phyloP scores from a whole-genome alignment of 176 grass and related monocot species.

The Lolium perenne region DNA sequence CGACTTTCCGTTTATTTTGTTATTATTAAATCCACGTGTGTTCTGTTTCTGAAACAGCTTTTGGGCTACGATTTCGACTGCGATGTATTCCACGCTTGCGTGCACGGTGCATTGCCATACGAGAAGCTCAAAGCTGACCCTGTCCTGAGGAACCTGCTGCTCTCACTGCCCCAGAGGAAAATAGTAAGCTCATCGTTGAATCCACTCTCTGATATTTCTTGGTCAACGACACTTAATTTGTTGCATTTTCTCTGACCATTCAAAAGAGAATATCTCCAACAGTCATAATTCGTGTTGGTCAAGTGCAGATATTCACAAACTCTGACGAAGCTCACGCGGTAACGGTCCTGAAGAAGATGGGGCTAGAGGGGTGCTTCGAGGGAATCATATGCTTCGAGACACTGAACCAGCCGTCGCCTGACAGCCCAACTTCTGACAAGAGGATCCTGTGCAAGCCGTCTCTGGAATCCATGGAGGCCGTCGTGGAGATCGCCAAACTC shows the following conservation, averaged over 20 bases:
- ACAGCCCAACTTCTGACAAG: background rate
- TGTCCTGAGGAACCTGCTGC: constrained; percentile 70
- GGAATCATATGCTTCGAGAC: constrained; percentile 97
- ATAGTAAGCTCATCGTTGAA: constrained; percentile 46
- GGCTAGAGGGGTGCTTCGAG: constrained; percentile 89
- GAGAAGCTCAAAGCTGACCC: constrained; percentile 81
- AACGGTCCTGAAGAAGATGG: constrained; percentile 66
- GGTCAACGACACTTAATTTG: too few species aligned
- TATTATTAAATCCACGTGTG: too few species aligned
- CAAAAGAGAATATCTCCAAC: background rate
- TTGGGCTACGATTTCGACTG: constrained; percentile 78
- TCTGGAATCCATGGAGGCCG: constrained; percentile 86
- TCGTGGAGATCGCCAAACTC: constrained; percentile 70
- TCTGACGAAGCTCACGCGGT: constrained; percentile 75
- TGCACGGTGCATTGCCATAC: constrained; percentile 83
- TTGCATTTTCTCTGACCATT: too few species aligned
- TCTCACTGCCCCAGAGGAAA: constrained; percentile 88
- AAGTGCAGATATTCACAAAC: constrained; percentile 86
- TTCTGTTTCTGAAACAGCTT: constrained; percentile 8
- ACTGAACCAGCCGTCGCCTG: constrained; percentile 49
- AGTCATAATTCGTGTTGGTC: background rate
- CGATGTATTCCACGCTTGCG: constrained; percentile 81
- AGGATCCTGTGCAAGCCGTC: constrained; percentile 88
- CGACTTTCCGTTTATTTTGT: too few species aligned
- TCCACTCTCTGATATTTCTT: too few species aligned